phyloP scores from a whole-genome alignment of 345 rosid species.

The Adansonia digitata region DNA sequence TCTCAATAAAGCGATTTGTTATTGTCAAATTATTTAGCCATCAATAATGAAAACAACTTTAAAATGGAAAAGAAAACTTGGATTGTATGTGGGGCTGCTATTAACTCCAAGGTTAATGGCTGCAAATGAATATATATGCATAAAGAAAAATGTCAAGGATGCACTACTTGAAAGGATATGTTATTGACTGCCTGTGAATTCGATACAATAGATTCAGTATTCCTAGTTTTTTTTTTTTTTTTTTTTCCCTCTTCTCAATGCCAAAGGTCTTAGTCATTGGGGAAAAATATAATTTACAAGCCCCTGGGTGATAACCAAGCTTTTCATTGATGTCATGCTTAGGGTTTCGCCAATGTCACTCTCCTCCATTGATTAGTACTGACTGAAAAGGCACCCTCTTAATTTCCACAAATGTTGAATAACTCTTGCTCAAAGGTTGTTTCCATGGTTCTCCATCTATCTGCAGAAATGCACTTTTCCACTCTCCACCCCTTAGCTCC shows the following conservation, averaged over 20 bases:
- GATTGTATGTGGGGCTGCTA: too few relatives aligned
- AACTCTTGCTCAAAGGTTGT: conserved; percentile 65
- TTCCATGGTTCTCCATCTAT: conserved; percentile 99
- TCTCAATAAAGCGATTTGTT: too few relatives aligned
- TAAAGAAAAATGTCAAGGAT: neutral
- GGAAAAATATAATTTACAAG: conserved; percentile 15
- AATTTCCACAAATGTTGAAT: conserved; percentile 73
- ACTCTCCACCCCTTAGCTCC: conserved; percentile 86
- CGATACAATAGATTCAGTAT: neutral
- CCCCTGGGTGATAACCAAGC: neutral
- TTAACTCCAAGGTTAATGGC: neutral
- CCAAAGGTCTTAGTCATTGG: neutral
- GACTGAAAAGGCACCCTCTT: conserved; percentile 75
- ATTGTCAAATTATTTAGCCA: too few relatives aligned
- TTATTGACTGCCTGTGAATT: too few relatives aligned
- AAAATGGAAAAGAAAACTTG: too few relatives aligned
- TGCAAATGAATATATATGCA: neutral
- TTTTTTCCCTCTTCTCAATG: neutral
- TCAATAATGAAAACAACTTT: too few relatives aligned
- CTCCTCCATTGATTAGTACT: conserved; percentile 60
- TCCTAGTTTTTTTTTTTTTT: neutral
- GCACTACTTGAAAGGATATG: too few relatives aligned
- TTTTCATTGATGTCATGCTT: neutral
- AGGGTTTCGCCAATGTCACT: conserved; percentile 19
- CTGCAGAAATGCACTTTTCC: conserved; percentile 86